Conservation (phyloP, 495 filamentous ascomycete species). For the Penicillium longicatenatum region DNA sequence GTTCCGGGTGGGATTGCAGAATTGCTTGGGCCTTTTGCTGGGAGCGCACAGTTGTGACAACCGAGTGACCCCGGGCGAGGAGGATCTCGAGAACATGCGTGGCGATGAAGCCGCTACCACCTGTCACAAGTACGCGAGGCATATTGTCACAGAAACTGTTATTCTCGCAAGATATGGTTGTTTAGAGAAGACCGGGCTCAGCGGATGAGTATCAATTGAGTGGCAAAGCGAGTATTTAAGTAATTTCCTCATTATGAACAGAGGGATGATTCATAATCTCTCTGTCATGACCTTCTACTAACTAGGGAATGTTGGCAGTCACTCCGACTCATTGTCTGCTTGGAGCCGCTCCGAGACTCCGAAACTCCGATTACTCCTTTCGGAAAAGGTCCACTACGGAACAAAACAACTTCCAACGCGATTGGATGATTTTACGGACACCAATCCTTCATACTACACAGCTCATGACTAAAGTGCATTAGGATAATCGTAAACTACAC, state of each 20-base stretch:
- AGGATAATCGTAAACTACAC: conserved; percentile 26
- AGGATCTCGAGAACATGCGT: conserved; percentile 73
- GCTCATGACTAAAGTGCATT: conserved; percentile 20
- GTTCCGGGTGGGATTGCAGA: conserved; percentile 56
- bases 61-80: conserved; percentile 61
- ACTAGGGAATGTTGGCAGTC: neutral
- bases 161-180: neutral
- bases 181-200: neutral
- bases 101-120: conserved; percentile 65
- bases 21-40: conserved; percentile 71
- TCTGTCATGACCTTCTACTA: neutral
- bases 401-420: no score
- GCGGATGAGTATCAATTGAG: neutral
- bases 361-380: conserved; percentile 12
- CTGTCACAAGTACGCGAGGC: conserved; percentile 33
- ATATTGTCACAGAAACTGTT: neutral
- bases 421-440: no score
- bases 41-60: conserved; percentile 78
- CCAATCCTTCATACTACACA: neutral
- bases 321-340: neutral
- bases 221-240: neutral
- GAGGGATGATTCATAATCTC: neutral
- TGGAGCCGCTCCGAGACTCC: conserved; percentile 7
- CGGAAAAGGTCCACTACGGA: neutral
- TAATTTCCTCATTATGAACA: neutral